A percentile compares a stretch with the other conserved stretches of the same genome.
Conservation (phyloP, 495 filamentous ascomycete species). For the Choiromyces venosus region DNA sequence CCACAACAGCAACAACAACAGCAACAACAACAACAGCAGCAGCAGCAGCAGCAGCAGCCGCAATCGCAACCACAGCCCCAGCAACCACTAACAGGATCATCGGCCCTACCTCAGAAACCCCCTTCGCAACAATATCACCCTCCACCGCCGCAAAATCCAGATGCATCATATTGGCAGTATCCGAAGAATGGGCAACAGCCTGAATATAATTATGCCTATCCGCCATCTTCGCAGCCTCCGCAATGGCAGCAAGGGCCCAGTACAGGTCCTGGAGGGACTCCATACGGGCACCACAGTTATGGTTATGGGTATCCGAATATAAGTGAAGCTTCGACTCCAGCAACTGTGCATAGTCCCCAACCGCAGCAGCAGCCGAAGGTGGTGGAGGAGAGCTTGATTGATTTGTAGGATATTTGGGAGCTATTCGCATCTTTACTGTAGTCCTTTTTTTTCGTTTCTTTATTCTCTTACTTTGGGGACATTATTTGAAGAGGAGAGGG, state of each 20-base stretch:
- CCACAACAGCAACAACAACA: conserved; percentile 22
- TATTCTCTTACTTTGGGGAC: conserved; percentile 4
- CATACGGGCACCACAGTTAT: conserved; percentile 25
- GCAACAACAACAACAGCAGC: conserved; percentile 44
- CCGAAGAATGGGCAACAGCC: conserved; percentile 29
- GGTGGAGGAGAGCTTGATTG: conserved; percentile 88
- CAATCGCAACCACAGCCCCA: conserved; percentile 23
- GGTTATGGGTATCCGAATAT: conserved; percentile 19
- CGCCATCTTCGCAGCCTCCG: conserved; percentile 59
- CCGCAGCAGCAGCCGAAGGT: conserved; percentile 49
- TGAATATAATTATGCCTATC: conserved; percentile 52
- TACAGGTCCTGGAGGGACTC: conserved; percentile 8
- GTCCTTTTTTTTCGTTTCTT: conserved; percentile 6
- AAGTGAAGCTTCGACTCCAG: conserved; percentile 27
- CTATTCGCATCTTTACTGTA: conserved; percentile 4
- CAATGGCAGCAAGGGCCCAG: conserved; percentile 29
- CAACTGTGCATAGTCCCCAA: conserved; percentile 41
- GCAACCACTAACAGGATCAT: conserved; percentile 29
- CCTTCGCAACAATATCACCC: conserved; percentile 24
- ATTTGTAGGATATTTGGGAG: conserved; percentile 51
- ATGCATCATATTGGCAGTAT: conserved; percentile 33
- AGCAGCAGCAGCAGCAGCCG: conserved; percentile 44
- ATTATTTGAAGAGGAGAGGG: neutral
- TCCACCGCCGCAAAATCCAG: conserved; percentile 14
- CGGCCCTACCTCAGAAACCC: conserved; percentile 31